phyloP scores from a whole-genome alignment of 805 yeast genomes.

The Zygotorulaspora chibaensis region DNA sequence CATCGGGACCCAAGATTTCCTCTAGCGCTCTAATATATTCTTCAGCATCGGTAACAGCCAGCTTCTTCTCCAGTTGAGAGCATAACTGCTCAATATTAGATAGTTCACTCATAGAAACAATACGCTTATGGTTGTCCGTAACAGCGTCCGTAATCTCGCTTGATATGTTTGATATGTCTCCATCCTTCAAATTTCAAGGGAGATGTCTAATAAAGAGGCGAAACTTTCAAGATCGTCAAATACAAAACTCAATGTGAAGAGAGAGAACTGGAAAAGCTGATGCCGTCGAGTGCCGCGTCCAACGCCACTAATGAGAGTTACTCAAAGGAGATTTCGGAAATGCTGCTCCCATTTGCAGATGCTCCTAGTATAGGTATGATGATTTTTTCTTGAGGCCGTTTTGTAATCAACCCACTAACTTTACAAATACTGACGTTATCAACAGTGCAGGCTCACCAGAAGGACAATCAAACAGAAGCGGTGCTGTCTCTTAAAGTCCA shows the following conservation, averaged over 20 bases:
- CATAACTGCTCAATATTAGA: slow-evolving; percentile 15
- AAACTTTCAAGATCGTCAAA: no score
- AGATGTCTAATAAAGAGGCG: no score
- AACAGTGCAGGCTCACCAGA: slow-evolving; percentile 82
- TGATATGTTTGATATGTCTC: not conserved
- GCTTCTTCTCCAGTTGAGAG: slow-evolving; percentile 14
- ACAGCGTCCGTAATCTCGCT: not conserved
- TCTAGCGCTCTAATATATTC: slow-evolving; percentile 19
- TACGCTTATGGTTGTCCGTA: not conserved
- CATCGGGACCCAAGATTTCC: slow-evolving; percentile 13
- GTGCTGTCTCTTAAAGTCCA: slow-evolving; percentile 51
- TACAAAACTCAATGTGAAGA: no score
- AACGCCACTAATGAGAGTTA: not conserved
- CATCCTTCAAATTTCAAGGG: no score
- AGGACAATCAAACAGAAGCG: slow-evolving; percentile 70
- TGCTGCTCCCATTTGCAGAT: slow-evolving; percentile 61
- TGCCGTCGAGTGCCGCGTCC: not conserved
- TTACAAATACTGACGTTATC: not conserved
- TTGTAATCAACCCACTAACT: not conserved
- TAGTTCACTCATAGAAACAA: slow-evolving; percentile 2
- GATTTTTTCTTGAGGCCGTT: not conserved
- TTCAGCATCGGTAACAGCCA: slow-evolving; percentile 13
- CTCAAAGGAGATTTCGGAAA: not conserved
- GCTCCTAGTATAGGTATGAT: slow-evolving; percentile 77
- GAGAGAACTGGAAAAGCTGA: not conserved